Conservation (phyloP, 2,329 filamentous ascomycete species). For the Ophiostoma ulmi region DNA sequence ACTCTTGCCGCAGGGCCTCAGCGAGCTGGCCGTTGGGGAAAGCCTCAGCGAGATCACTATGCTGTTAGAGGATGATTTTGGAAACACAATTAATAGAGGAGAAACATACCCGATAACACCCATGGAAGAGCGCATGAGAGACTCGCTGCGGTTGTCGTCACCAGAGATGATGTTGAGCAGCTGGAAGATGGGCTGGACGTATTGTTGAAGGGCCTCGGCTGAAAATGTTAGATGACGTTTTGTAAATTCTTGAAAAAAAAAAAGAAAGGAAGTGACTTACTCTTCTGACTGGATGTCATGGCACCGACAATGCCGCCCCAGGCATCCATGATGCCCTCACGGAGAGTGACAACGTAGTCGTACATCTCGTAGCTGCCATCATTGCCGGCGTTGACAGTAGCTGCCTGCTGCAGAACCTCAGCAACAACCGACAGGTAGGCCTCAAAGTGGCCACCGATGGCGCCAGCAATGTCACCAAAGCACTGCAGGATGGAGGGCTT, state of each 20-base stretch:
- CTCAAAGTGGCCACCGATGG: constrained; percentile 87
- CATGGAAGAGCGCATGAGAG: constrained; percentile 89
- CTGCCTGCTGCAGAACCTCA: constrained; percentile 88
- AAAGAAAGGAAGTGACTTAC: constrained; percentile 42
- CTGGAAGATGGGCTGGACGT: constrained; percentile 79
- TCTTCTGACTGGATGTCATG: constrained; percentile 77
- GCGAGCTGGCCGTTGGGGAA: constrained; percentile 87
- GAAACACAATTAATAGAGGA: neutral
- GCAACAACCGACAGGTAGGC: constrained; percentile 89
- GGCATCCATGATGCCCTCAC: constrained; percentile 98
- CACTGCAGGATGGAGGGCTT: constrained; percentile 97
- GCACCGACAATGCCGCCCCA: constrained; percentile 96
- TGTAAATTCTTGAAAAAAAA: too few species aligned
- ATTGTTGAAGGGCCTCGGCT: constrained; percentile 69
- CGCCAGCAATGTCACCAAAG: constrained; percentile 94
- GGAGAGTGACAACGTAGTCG: constrained; percentile 89
- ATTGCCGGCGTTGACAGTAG: constrained; percentile 68
- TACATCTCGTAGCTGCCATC: constrained; percentile 92
- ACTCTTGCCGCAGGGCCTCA: constrained; percentile 81
- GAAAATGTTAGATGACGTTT: constrained; percentile 15
- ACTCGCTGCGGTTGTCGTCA: constrained; percentile 85
- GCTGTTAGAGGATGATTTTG: constrained; percentile 16
- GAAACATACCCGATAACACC: constrained; percentile 83
- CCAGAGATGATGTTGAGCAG: constrained; percentile 74
- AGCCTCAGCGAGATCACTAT: constrained; percentile 84